Percentiles rank a stretch among this genome's conserved stretches.
Evolutionary conservation across 495 filamentous ascomycete genomes (phyloP).

Genomic region (Aspergillus hancockii): DNA sequence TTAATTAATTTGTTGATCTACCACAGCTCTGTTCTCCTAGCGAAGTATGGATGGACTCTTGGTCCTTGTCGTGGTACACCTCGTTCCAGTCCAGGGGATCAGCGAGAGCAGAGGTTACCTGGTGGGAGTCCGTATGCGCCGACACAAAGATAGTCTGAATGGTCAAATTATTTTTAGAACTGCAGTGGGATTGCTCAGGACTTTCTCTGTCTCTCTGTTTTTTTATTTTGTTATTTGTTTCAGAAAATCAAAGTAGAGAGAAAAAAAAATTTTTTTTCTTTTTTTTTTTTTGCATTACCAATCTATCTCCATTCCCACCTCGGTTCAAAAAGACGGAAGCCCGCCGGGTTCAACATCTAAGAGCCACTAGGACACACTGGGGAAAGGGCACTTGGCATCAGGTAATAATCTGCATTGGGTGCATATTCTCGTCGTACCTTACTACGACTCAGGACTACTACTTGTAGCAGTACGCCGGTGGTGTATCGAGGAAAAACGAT

Average conservation of each 20-base stretch:
- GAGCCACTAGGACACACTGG: neutral
- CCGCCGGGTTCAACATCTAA: neutral
- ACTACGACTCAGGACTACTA: neutral
- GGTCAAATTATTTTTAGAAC: neutral
- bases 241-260: no score
- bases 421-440: neutral
- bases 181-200: neutral
- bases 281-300: neutral
- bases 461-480: neutral
- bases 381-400: neutral
- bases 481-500: neutral
- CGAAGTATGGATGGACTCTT: neutral
- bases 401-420: neutral
- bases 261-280: neutral
- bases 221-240: neutral
- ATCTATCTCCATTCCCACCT: neutral
- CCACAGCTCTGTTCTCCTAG: neutral
- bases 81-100: no score
- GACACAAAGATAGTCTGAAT: neutral
- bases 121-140: neutral
- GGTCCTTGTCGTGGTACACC: no score
- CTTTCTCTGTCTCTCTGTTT: neutral
- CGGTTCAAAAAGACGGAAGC: neutral
- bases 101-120: neutral
- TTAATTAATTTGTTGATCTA: neutral